Conservation (phyloP, 345 rosid species). For the Rhodamnia argentea region DNA sequence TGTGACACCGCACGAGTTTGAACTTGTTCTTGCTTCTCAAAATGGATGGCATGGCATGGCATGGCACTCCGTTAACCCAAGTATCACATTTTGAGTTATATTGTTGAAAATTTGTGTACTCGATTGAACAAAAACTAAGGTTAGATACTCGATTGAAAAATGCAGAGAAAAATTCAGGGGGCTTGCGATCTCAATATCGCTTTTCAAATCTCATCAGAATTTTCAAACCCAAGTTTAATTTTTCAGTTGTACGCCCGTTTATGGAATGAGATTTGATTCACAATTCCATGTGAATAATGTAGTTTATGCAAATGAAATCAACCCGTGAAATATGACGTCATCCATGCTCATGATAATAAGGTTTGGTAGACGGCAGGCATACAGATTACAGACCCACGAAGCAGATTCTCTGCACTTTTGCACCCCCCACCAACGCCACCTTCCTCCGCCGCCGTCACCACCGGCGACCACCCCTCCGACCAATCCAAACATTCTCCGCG, state of each 20-base stretch:
- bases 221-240: no score
- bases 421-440: neutral
- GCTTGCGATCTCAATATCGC: no score
- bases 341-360: neutral
- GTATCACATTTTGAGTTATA: no score
- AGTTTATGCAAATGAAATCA: no score
- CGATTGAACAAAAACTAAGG: no score
- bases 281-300: neutral
- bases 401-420: neutral
- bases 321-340: neutral
- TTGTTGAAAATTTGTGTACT: no score
- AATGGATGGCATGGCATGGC: no score
- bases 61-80: no score
- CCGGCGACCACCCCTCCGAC: neutral
- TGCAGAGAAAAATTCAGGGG: no score
- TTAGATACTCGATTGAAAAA: no score
- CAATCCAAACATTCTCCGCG: neutral
- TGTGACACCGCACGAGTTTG: no score
- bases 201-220: neutral
- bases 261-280: neutral
- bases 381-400: neutral
- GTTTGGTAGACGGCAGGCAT: neutral
- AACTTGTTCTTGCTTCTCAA: no score
- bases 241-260: neutral
- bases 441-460: neutral